phyloP scores from a whole-genome alignment of 179 eudicot genomes.

The Actinidia arguta region DNA sequence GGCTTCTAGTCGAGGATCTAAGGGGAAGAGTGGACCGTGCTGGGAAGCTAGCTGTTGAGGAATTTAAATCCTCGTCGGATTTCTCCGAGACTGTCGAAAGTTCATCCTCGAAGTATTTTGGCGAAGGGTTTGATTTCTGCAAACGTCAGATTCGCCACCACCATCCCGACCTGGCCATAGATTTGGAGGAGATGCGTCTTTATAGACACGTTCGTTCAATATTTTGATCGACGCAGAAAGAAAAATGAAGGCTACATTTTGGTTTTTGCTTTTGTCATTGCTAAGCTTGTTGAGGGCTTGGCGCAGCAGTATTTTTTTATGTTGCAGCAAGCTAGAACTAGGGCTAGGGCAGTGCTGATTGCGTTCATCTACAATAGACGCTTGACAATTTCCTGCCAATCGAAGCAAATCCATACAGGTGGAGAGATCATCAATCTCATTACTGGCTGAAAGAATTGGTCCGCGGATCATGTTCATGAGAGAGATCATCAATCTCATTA shows the following conservation, averaged over 20 bases:
- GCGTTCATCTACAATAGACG: slow-evolving; percentile 42
- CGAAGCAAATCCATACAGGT: slow-evolving; percentile 71
- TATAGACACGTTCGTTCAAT: slow-evolving; percentile 79
- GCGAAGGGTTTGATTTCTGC: too few relatives aligned
- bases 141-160: too few relatives aligned
- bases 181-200: too few relatives aligned
- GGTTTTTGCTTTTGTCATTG: slow-evolving; percentile 62
- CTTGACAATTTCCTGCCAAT: slow-evolving; percentile 55
- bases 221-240: slow-evolving; percentile 57
- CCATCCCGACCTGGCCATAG: too few relatives aligned
- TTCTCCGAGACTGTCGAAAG: too few relatives aligned
- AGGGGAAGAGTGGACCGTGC: too few relatives aligned
- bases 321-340: slow-evolving; percentile 42
- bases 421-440: slow-evolving; percentile 92
- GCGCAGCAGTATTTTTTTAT: slow-evolving; percentile 49
- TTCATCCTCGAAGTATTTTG: too few relatives aligned
- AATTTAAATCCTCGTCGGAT: too few relatives aligned
- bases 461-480: slow-evolving; percentile 61
- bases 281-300: slow-evolving; percentile 73
- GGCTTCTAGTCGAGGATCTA: too few relatives aligned
- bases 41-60: too few relatives aligned
- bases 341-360: slow-evolving; percentile 41
- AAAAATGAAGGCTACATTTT: slow-evolving; percentile 55
- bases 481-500: too few relatives aligned
- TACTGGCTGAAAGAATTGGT: slow-evolving; percentile 78